These are phyloP conservation scores for Dendryphion nanum DNA, from an alignment of 2,329 filamentous ascomycete species.

Conservation along the genomic window DNA sequence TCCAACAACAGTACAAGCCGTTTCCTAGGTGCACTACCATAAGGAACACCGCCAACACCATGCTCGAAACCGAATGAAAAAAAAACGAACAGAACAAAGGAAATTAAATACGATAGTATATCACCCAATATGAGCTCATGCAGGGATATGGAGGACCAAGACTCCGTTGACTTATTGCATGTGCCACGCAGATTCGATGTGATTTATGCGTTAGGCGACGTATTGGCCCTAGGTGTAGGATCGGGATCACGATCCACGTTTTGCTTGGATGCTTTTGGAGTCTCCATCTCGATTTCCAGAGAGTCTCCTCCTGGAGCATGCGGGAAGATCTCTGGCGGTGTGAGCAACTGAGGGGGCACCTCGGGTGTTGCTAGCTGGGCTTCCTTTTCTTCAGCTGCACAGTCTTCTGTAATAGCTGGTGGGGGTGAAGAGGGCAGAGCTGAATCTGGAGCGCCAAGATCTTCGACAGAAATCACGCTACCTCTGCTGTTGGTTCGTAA, in stretches of 20 bases:
- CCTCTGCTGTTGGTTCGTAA: constrained; percentile 95
- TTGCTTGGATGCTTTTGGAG: constrained; percentile 30
- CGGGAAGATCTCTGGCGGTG: constrained; percentile 53
- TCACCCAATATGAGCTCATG: no score
- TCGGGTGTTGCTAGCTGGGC: constrained; percentile 20
- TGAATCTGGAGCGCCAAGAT: constrained; percentile 36
- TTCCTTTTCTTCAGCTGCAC: constrained; percentile 32
- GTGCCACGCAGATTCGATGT: no score
- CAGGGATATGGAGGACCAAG: no score
- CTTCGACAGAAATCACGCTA: constrained; percentile 59
- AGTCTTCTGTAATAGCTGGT: constrained; percentile 44
- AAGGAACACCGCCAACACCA: constrained; percentile 38
- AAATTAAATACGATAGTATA: no score
- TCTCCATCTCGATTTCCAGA: constrained; percentile 41
- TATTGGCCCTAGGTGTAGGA: constrained; percentile 41
- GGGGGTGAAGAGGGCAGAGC: constrained; percentile 37
- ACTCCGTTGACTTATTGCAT: no score
- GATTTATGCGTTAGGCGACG: constrained; percentile 11
- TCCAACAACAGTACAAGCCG: no score
- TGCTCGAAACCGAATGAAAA: constrained; percentile 21
- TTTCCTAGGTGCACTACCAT: constrained; percentile 35
- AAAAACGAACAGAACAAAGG: constrained; percentile 4
- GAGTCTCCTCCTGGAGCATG: constrained; percentile 42
- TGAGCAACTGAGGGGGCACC: constrained; percentile 40
- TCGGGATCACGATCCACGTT: constrained; percentile 39